phyloP scores from a whole-genome alignment of 176 grass and related monocot genomes.

The Eleusine indica region DNA sequence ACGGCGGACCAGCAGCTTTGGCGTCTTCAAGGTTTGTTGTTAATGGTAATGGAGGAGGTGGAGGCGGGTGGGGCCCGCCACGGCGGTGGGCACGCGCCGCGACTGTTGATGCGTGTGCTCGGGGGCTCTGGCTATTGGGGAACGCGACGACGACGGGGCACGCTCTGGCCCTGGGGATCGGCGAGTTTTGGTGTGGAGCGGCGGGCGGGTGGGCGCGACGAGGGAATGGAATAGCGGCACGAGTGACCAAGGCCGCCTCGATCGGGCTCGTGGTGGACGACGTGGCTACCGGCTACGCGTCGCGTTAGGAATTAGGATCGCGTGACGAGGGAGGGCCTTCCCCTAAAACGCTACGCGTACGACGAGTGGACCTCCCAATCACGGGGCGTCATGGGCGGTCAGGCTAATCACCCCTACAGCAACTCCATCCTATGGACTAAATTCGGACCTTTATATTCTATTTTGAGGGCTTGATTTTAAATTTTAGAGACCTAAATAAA shows the following conservation, averaged over 20 bases:
- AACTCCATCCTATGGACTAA: no score
- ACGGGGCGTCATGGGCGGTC: background rate
- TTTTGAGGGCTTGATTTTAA: no score
- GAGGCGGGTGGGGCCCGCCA: slow-evolving; percentile 11
- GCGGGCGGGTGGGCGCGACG: background rate
- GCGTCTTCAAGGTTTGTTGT: slow-evolving; percentile 18
- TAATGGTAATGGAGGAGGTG: background rate
- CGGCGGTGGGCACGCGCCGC: slow-evolving; percentile 13
- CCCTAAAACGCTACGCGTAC: slow-evolving; percentile 1
- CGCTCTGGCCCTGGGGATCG: slow-evolving; percentile 24
- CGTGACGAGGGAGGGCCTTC: background rate
- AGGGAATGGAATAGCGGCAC: slow-evolving; percentile 42
- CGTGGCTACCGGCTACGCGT: no score
- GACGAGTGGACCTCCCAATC: background rate
- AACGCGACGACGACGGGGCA: background rate
- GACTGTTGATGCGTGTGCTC: background rate
- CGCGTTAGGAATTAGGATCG: background rate
- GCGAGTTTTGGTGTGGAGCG: slow-evolving; percentile 38
- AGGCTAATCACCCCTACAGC: no score
- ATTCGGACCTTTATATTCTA: no score
- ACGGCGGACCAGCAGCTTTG: background rate
- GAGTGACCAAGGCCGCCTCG: background rate
- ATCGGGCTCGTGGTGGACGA: background rate
- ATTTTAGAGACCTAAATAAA: no score
- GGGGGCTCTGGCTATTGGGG: background rate